Evolutionary conservation across 345 rosid species (phyloP), one percentile per base, ranked within the genome.

Genomic region (Moricandia arvensis): DNA sequence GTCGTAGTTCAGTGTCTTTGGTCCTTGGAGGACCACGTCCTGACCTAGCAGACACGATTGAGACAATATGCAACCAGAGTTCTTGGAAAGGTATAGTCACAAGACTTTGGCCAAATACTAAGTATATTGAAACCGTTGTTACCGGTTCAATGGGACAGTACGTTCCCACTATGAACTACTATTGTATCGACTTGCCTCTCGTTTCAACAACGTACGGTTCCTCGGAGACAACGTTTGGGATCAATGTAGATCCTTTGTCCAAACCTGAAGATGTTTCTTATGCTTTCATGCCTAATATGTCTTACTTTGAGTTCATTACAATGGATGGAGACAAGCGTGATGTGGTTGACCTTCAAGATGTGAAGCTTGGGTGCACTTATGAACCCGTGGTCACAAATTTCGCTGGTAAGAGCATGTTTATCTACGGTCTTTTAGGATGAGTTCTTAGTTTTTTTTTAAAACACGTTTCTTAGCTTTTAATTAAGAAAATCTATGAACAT

Each of bases 131-230:
- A 69, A 92, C 89, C 31, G 87, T 91, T 66, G 89, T 91, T 35
- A 91, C 97, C 3, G 97, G 97, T 30, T 87, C 97, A 4, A 93
- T 93, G 98, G 97, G 91, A n/a, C 98, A 93, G 59, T 91, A 93
- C 21, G 87, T 91, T 54, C 86, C 93, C 1, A 83, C 81, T 13
- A 86, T 93, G 43, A 90, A 90, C 77, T 83, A 81, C 60, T 93
- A 91, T 77, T 81, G 91, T 24, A 87, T 86, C 10, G 96, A 91
- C 54, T 75, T 89, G 66, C 98, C 98, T 47, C 72, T 93, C 21
- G 80, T 91, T 75, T 93, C 98, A 8, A 88, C 89, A n/a, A 93
- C 91, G 86, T 93, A 91, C 63, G 97, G 90, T 18, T 93, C 98
- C 29, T 93, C 98, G 8, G 98, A 93, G 79, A 89, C 96, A 54